These are phyloP conservation scores for Fagopyrum esculentum DNA, from an alignment of 148 eudicot genomes.

Conservation along the genomic window DNA sequence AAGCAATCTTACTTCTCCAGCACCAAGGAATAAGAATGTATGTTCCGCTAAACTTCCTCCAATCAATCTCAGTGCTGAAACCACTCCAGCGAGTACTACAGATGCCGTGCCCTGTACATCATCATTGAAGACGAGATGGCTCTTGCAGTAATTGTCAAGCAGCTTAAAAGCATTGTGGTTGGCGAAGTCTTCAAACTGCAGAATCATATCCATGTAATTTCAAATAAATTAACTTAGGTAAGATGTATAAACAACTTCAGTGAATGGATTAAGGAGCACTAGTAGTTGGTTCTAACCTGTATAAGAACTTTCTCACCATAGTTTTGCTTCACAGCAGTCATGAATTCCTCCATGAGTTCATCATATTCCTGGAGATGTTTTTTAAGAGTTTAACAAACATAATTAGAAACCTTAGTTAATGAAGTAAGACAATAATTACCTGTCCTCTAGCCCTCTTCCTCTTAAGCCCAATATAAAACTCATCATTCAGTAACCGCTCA, in stretches of 20 bases:
- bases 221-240: not conserved
- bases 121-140: slow-evolving; percentile 90
- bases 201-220: not conserved
- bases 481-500: slow-evolving; percentile 61
- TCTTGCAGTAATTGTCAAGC: slow-evolving; percentile 61
- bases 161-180: slow-evolving; percentile 96
- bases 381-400: too few relatives aligned
- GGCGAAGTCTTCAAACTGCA: slow-evolving; percentile 93
- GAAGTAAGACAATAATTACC: slow-evolving; percentile 25
- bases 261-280: too few relatives aligned
- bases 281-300: slow-evolving; percentile 47
- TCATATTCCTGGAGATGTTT: slow-evolving; percentile 60
- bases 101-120: slow-evolving; percentile 98
- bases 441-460: slow-evolving; percentile 81
- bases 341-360: slow-evolving; percentile 76
- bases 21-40: slow-evolving; percentile 83
- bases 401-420: not conserved
- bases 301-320: slow-evolving; percentile 92
- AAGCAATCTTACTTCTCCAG: slow-evolving; percentile 55
- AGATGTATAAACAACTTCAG: too few relatives aligned
- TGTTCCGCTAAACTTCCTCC: slow-evolving; percentile 87
- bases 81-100: slow-evolving; percentile 84
- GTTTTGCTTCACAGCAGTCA: slow-evolving; percentile 88
- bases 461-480: slow-evolving; percentile 81
- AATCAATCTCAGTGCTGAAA: slow-evolving; percentile 67